phyloP scores from a whole-genome alignment of 2,329 filamentous ascomycete genomes.

The Lachnellula cervina region DNA sequence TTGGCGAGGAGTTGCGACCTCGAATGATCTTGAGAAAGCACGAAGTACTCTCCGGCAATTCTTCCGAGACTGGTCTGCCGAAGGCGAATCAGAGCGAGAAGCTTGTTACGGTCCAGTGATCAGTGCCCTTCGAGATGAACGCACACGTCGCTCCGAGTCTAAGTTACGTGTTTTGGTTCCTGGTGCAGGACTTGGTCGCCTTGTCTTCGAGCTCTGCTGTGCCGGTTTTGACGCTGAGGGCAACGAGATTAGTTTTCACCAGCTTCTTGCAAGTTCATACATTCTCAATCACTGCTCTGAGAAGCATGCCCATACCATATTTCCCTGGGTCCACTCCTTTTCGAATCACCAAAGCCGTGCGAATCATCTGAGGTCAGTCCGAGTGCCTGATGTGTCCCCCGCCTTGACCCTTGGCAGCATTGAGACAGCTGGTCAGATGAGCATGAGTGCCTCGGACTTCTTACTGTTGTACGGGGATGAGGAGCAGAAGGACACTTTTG shows the following conservation, averaged over 20 bases:
- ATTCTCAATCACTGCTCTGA: conserved; percentile 63
- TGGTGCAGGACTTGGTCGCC: conserved; percentile 79
- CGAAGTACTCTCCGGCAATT: conserved; percentile 89
- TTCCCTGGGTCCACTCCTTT: conserved; percentile 83
- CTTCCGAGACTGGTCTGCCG: conserved; percentile 88
- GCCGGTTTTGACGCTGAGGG: conserved; percentile 74
- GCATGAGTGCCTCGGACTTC: conserved; percentile 92
- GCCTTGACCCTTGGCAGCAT: conserved; percentile 45
- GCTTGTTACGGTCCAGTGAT: conserved; percentile 74
- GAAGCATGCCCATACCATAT: conserved; percentile 64
- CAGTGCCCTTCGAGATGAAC: conserved; percentile 53
- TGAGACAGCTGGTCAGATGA: conserved; percentile 60
- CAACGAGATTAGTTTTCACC: conserved; percentile 96
- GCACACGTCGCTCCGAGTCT: conserved; percentile 16
- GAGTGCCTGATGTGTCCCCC: conserved; percentile 77
- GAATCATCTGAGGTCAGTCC: conserved; percentile 70
- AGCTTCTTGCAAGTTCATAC: conserved; percentile 79
- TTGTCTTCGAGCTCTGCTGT: conserved; percentile 81
- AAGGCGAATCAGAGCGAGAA: conserved; percentile 68
- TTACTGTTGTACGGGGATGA: conserved; percentile 72
- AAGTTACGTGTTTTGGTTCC: conserved; percentile 66
- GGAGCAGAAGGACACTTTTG: conserved; percentile 55
- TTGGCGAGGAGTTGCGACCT: conserved; percentile 67
- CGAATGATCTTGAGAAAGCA: conserved; percentile 80
- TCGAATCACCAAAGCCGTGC: conserved; percentile 73